phyloP scores from a whole-genome alignment of 139 green algal genomes.

The Haematococcus lacustris region DNA sequence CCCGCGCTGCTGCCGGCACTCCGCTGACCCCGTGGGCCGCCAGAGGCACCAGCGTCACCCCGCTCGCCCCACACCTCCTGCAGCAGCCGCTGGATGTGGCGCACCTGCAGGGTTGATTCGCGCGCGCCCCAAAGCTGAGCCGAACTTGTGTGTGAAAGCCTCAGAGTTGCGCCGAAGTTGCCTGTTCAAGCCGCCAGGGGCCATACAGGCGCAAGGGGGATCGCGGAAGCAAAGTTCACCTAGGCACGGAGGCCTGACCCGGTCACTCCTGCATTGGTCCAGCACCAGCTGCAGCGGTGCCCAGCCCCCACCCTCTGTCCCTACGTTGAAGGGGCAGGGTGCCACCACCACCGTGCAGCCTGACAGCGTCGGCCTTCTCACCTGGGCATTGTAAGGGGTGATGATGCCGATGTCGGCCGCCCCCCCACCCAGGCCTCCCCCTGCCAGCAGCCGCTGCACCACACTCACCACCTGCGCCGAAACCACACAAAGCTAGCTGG shows the following conservation, averaged over 20 bases:
- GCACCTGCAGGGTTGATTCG: not conserved
- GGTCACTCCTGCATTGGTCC: no score
- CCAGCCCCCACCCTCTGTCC: no score
- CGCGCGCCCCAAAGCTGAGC: not conserved
- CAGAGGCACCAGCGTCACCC: not conserved
- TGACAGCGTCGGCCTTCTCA: conserved; percentile 7
- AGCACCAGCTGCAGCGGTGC: no score
- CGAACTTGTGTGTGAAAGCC: not conserved
- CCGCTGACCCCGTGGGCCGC: no score
- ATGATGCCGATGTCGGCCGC: conserved; percentile 47
- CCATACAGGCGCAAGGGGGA: no score
- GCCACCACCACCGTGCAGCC: no score
- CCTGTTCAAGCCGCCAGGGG: no score
- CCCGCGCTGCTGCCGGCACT: no score
- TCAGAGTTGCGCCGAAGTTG: no score
- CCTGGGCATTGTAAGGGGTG: conserved; percentile 62
- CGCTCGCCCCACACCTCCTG: not conserved
- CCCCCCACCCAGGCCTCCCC: not conserved
- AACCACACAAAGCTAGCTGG: no score
- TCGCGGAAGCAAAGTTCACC: no score
- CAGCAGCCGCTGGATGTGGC: not conserved
- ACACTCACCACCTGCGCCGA: conserved; percentile 14
- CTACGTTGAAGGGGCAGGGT: not conserved
- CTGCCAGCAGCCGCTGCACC: conserved; percentile 21
- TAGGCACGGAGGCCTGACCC: no score